phyloP scores from a whole-genome alignment of 495 filamentous ascomycete species.

The Umbilicaria muhlenbergii region DNA sequence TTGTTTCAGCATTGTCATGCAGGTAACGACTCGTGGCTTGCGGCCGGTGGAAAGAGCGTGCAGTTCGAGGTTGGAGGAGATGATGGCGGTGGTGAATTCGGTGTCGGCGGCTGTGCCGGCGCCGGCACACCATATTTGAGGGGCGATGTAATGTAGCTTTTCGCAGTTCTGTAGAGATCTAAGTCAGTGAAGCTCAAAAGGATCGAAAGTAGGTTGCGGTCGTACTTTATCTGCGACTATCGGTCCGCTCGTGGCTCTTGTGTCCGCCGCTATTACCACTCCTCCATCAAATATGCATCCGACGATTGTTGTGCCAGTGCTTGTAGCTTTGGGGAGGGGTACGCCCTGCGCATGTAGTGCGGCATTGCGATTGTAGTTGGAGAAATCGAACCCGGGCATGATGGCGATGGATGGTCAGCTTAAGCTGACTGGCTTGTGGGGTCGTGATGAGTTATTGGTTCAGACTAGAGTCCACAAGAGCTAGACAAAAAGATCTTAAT shows the following conservation, averaged over 20 bases:
- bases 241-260: slow-evolving; percentile 88
- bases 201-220: neutral
- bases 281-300: slow-evolving; percentile 94
- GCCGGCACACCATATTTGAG: slow-evolving; percentile 99
- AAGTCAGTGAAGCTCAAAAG: neutral
- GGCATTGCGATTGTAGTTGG: slow-evolving; percentile 96
- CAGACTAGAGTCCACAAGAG: too few relatives aligned
- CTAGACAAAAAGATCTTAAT: neutral
- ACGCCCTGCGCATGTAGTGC: slow-evolving; percentile 86
- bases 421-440: too few relatives aligned
- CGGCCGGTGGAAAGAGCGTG: slow-evolving; percentile 91
- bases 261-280: slow-evolving; percentile 96
- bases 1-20: slow-evolving; percentile 99
- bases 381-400: slow-evolving; percentile 99
- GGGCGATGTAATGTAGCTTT: slow-evolving; percentile 97
- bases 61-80: slow-evolving; percentile 95
- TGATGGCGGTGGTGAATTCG: slow-evolving; percentile 96
- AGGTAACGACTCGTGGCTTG: slow-evolving; percentile 91
- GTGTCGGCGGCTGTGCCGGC: slow-evolving; percentile 97
- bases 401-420: slow-evolving; percentile 19
- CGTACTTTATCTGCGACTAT: slow-evolving; percentile 95
- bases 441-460: too few relatives aligned
- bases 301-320: slow-evolving; percentile 98
- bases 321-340: slow-evolving; percentile 91
- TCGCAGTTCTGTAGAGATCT: slow-evolving; percentile 66